These are phyloP conservation scores for Fusarium palustre DNA, from an alignment of 2,329 filamentous ascomycete genomes.

Conservation along the genomic window DNA sequence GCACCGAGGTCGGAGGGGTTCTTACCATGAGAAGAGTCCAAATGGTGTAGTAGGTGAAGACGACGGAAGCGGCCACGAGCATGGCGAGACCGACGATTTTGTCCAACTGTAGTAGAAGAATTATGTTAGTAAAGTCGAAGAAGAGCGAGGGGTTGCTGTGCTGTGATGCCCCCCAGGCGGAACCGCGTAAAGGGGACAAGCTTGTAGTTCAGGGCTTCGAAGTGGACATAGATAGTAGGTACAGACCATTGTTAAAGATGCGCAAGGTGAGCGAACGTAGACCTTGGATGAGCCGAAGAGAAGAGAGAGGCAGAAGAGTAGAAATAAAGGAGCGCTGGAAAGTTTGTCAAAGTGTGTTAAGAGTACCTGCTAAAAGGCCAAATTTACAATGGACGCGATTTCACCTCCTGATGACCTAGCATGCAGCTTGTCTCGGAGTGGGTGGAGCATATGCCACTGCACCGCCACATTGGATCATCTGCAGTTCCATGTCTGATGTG, in stretches of 20 bases:
- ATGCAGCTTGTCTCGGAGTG: neutral
- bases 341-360: conserved; percentile 28
- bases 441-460: conserved; percentile 7
- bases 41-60: conserved; percentile 90
- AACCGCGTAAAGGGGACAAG: conserved; percentile 39
- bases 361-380: conserved; percentile 7
- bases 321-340: conserved; percentile 44
- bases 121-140: conserved; percentile 28
- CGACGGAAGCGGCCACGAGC: conserved; percentile 72
- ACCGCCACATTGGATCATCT: neutral
- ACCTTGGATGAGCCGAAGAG: conserved; percentile 22
- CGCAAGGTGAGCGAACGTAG: conserved; percentile 35
- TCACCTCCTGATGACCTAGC: conserved; percentile 8
- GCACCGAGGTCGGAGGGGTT: conserved; percentile 18
- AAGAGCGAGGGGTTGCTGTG: conserved; percentile 43
- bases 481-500: neutral
- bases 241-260: conserved; percentile 45
- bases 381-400: conserved; percentile 9
- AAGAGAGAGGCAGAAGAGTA: conserved; percentile 14
- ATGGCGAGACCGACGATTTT: conserved; percentile 78
- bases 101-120: conserved; percentile 76
- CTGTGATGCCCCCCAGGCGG: neutral
- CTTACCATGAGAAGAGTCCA: conserved; percentile 97
- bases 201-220: conserved; percentile 18
- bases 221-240: neutral